These are phyloP conservation scores for Suhomyces prunicola DNA, from an alignment of 805 yeast species.

Conservation along the genomic window DNA sequence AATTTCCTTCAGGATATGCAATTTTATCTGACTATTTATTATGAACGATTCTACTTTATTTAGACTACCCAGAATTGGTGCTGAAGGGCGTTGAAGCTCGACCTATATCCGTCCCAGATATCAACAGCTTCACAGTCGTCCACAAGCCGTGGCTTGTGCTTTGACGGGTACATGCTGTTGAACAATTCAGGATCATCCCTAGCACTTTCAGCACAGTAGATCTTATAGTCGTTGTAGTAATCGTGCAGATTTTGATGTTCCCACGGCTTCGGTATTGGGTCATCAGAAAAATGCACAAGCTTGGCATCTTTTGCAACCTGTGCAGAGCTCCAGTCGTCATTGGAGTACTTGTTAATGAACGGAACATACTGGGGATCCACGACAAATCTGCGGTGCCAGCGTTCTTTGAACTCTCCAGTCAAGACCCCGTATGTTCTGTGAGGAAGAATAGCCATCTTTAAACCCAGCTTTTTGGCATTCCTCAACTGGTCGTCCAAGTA, in stretches of 20 bases:
- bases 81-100: not conserved
- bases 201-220: slow-evolving; percentile 20
- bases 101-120: slow-evolving; percentile 18
- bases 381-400: slow-evolving; percentile 38
- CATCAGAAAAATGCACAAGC: slow-evolving; percentile 62
- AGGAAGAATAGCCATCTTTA: slow-evolving; percentile 40
- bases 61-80: not conserved
- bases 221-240: slow-evolving; percentile 23
- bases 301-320: slow-evolving; percentile 30
- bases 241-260: slow-evolving; percentile 18
- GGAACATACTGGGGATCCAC: slow-evolving; percentile 45
- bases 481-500: slow-evolving; percentile 48
- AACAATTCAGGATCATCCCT: slow-evolving; percentile 14
- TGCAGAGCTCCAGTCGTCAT: slow-evolving; percentile 33
- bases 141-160: slow-evolving; percentile 23
- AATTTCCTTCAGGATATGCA: no score
- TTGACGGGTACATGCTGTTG: slow-evolving; percentile 14
- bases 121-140: slow-evolving; percentile 28
- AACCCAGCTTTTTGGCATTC: slow-evolving; percentile 13
- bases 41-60: not conserved
- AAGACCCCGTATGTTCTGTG: slow-evolving; percentile 50
- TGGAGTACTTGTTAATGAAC: slow-evolving; percentile 15
- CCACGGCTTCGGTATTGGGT: slow-evolving; percentile 71
- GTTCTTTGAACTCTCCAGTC: slow-evolving; percentile 45
- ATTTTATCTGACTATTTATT: not conserved